A percentile compares a stretch with the other conserved stretches of the same genome.
Conservation (phyloP, 2,329 filamentous ascomycete species). For the Microsporum audouinii region DNA sequence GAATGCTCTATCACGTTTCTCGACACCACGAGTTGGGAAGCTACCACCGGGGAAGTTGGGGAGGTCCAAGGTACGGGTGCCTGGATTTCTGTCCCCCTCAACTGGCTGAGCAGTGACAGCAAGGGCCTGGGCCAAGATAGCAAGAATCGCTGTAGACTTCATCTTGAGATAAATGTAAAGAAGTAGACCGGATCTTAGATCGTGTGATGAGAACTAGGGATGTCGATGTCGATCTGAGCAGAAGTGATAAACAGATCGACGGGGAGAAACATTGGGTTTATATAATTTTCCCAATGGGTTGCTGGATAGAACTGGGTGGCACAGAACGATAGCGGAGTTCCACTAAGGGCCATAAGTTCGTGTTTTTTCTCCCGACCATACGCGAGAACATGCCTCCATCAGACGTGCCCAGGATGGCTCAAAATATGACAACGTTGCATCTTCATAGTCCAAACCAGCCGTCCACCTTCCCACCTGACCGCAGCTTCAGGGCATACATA, state of each 20-base stretch:
- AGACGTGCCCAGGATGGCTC: not conserved
- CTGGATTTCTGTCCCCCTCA: not conserved
- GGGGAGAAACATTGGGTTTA: constrained; percentile 11
- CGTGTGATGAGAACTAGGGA: not conserved
- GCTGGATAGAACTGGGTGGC: not conserved
- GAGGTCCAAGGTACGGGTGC: constrained; percentile 9
- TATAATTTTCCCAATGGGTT: constrained; percentile 5
- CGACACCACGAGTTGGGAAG: constrained; percentile 9
- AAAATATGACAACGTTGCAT: not conserved
- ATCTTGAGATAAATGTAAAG: constrained; percentile 8
- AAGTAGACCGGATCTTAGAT: not conserved
- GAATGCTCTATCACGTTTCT: not conserved
- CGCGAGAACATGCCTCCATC: not conserved
- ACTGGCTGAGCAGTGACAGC: constrained; percentile 7
- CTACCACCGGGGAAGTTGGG: constrained; percentile 10
- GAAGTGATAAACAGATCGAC: not conserved
- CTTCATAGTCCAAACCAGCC: not conserved
- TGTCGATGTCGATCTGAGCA: not conserved
- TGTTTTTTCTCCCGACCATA: not conserved
- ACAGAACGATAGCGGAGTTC: not conserved
- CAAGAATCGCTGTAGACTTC: constrained; percentile 14
- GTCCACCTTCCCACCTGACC: not conserved
- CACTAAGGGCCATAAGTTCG: not conserved
- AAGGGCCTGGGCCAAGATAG: constrained; percentile 17
- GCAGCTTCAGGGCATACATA: not conserved